Base-by-base conservation (phyloP, 2,329 filamentous ascomycete genomes). In the Diaporthe citri region DNA sequence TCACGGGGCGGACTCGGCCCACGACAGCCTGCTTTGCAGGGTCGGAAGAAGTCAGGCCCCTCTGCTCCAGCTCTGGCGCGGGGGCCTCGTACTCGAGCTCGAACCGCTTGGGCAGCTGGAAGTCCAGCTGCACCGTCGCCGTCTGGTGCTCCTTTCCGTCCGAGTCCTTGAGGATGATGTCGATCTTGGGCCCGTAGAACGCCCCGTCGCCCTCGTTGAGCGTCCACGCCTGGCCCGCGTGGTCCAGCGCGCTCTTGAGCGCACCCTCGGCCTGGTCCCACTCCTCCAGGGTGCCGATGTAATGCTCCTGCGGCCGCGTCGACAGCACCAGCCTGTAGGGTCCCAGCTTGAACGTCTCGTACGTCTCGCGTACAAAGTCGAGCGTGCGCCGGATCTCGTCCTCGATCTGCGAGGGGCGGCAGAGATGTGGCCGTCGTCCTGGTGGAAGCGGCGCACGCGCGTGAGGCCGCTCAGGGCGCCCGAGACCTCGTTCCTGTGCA, bases 121-220 rank as follows among this genome's bases (percentile, higher is more conserved):
- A 97, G 82, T 97, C 95, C 39, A 97, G 90, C 85, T 97, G 95
- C 69, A 97, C 93, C 0, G 95, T 97, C 4, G 95, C 95, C 3
- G 95, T 94, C 82, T 97, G 95, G 81, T 97, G 95, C 80, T 95
- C 94, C 81, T 96, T 97, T 10, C 94, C 94, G 80, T 94, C 90
- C 1, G 93, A 92, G 81, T 97, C 95, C 76, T 90, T 91, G 60
- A 97, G 84, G 52, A 97, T 91, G 59, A 97, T 94, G 80, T 97
- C 95, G 77, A 97, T 97, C 85, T 97, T 97, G 43, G 95, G 95
- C 0, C 95, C 95, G 80, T 97, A 97, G 81, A 97, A 97, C 5
- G 95, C 95, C 20, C 95, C 95, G 76, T 97, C 95, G 15, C 94
- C 95, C 79, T 93, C 89, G 77, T 95, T 96, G 74, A 96, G 78